Conservation (phyloP, 2,329 filamentous ascomycete genomes). For the Monosporascus sp. region DNA sequence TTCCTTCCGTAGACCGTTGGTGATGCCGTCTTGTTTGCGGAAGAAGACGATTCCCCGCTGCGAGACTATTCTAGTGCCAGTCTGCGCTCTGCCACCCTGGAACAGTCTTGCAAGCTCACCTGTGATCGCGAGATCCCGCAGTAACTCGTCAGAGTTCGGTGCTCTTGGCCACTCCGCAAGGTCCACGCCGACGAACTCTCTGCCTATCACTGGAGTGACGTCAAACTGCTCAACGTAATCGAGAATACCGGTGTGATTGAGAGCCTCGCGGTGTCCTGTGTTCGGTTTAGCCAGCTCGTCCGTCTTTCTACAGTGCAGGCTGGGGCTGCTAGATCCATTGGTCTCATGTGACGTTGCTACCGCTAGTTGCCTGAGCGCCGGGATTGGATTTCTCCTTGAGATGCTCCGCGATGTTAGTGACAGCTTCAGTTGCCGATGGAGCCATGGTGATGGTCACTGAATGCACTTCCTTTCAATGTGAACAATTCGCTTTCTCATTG, state of each 20-base stretch:
- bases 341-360: conserved; percentile 1
- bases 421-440: conserved; percentile 21
- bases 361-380: neutral
- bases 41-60: conserved; percentile 68
- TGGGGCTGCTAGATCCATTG: conserved; percentile 6
- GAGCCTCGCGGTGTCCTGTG: conserved; percentile 28
- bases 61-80: conserved; percentile 45
- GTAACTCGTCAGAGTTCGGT: conserved; percentile 56
- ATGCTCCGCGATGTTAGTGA: conserved; percentile 15
- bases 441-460: conserved; percentile 10
- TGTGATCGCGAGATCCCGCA: conserved; percentile 64
- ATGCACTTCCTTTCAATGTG: neutral
- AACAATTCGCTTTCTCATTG: neutral
- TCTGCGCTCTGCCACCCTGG: neutral
- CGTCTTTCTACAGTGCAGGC: conserved; percentile 10
- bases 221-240: conserved; percentile 52
- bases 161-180: conserved; percentile 57
- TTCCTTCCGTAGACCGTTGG: conserved; percentile 61
- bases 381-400: conserved; percentile 19
- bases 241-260: conserved; percentile 46
- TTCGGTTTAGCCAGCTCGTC: conserved; percentile 16
- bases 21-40: conserved; percentile 56
- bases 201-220: conserved; percentile 57
- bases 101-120: conserved; percentile 35
- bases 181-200: conserved; percentile 55